Base-by-base conservation (phyloP, 768 basidiomycete genomes). In the Trametes sanguinea region DNA sequence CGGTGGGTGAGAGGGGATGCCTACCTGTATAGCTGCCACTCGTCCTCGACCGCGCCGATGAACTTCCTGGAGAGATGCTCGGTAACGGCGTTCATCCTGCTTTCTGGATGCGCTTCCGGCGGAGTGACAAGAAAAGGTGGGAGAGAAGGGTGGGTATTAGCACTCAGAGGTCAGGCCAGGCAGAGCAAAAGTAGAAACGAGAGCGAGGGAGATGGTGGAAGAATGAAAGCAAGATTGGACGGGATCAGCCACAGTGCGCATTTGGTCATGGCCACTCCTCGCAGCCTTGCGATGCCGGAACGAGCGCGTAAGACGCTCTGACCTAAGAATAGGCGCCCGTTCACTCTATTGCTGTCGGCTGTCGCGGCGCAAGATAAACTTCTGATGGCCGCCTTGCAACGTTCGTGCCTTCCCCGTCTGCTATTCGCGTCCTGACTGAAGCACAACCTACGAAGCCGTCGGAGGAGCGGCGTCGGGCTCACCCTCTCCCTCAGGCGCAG, bases 11-110 rank as follows among this genome's bases (percentile, higher is more conserved):
- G 11, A 39, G 22, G 59, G 37, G 29, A 48, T 10, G 67, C 72
- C 54, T 67, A 89, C 90, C 90, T 92, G 76, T 82, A 94, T 59
- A 94, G 78, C 61, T 84, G 79, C 90, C 90, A 94, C 63, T 92
- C 88, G 67, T 94, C 92, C 67, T 88, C 76, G 54, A 94, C 92
- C 6, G 92, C 88, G 33, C 91, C 91, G 58, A 92, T 90, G 65
- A 92, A 90, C 22, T 65, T 73, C 47, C 63, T 66, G 17, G 74
- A 54, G 10, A 67, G 42, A 32, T 64, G 65, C 37, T 67, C 62
- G 37, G 74, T 51, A 7, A 62, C 62, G 33, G 64, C 53, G 35
- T 57, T 62, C 62, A 65, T 68, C 48, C 30, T 46, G 44, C 39
- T 13, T 47, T 7, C 27, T 2, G 47, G 16, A 50, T 13, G 48